Evolutionary conservation across 441 rosid genomes (phyloP), one percentile per base, ranked within the genome.

Genomic region (Metrosideros polymorpha): DNA sequence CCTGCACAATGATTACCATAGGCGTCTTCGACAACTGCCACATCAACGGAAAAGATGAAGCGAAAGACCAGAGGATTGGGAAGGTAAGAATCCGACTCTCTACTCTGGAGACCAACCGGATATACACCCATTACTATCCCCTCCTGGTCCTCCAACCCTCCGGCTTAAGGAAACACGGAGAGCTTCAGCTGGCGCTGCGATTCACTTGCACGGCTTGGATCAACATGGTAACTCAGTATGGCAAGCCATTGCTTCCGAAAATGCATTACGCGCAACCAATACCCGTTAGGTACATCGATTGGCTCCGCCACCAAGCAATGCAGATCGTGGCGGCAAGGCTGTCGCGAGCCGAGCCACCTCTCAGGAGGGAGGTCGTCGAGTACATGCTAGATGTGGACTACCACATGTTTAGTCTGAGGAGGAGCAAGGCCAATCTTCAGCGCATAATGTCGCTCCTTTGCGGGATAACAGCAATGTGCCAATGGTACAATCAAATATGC

Each of bases 381-480:
- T 93, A 94, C 90, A 92, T 93, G 95, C 92, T 94, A 75, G 97
- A 94, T 88, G 93, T 92, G 27, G 95, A 93, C 90, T 87, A 90
- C 91, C 92, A 94, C 88, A 92, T 92, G 95, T 94, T 91, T 86
- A 92, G 97, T 86, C 88, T 92, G 24, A 91, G 97, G 85, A 92
- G 93, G 90, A 92, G 95, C 92, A 93, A 93, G 88, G 97, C 97
- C n/a, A 93, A 94, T 89, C 92, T 93, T 89, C 7, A 56, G 83
- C 93, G 97, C 84, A 92, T 94, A 85, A 93, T 92, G 95, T 88
- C 91, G 12, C 85, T 94, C 76, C 91, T 93, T 83, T 89, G 93
- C 5, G 93, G 93, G 7, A 45, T 94, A 82, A 86, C 91, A n/a
- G 86, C 89, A 15, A 89, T 93, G 75, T 91, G 92, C 92, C 93